Conservation (phyloP, 306 rosid species). For the Luffa aegyptiaca region DNA sequence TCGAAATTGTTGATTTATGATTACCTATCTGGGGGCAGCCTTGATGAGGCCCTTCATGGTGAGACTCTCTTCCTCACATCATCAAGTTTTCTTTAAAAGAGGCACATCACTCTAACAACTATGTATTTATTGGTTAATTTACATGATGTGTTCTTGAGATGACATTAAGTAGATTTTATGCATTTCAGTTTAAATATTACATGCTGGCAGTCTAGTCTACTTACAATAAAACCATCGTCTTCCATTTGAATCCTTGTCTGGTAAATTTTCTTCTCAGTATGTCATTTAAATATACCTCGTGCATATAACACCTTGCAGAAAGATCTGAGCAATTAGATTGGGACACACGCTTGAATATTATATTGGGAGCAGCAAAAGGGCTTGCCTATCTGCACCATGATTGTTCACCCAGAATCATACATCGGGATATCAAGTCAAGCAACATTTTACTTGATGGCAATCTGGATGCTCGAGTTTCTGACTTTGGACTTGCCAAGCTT, state of each 20-base stretch:
- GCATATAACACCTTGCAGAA: slow-evolving; percentile 28
- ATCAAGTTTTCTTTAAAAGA: not conserved
- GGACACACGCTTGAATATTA: slow-evolving; percentile 92
- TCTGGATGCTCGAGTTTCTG: slow-evolving; percentile 95
- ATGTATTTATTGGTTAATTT: not conserved
- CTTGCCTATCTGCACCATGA: slow-evolving; percentile 97
- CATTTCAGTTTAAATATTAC: not conserved
- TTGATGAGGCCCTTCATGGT: slow-evolving; percentile 97
- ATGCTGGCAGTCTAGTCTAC: not conserved
- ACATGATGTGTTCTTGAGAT: not conserved
- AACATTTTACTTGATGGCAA: slow-evolving; percentile 89
- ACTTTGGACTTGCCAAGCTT: slow-evolving; percentile 97
- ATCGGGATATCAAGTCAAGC: slow-evolving; percentile 94
- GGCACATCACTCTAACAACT: not conserved
- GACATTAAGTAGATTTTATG: not conserved
- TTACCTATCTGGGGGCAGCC: slow-evolving; percentile 88
- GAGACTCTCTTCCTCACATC: slow-evolving; percentile 16
- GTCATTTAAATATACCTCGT: not conserved
- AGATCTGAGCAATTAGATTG: slow-evolving; percentile 89
- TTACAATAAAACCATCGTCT: not conserved
- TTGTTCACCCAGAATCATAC: slow-evolving; percentile 95
- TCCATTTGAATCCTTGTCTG: not conserved
- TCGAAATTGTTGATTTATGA: slow-evolving; percentile 92
- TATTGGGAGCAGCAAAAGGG: slow-evolving; percentile 98
- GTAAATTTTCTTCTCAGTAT: not conserved